Conservation (phyloP, 2,329 filamentous ascomycete genomes). For the Thermothelomyces thermophilus region DNA sequence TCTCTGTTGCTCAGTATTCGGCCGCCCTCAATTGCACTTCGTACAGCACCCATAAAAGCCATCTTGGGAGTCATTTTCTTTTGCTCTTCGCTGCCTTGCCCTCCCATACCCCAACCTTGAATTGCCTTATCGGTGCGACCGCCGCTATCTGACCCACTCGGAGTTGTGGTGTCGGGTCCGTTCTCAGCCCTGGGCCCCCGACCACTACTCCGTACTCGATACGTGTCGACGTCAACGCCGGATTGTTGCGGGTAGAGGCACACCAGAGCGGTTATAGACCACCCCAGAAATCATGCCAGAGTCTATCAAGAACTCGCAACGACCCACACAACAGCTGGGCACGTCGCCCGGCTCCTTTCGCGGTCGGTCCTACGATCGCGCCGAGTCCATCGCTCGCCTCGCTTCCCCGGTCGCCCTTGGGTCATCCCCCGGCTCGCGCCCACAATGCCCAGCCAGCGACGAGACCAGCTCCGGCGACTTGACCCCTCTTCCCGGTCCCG, state of each 20-base stretch:
- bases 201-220: too few relatives aligned
- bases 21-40: too few relatives aligned
- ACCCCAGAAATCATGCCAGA: constrained; percentile 25
- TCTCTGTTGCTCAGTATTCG: too few relatives aligned
- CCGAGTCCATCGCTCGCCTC: constrained; percentile 54
- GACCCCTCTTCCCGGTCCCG: constrained; percentile 60
- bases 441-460: constrained; percentile 29
- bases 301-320: constrained; percentile 25
- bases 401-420: constrained; percentile 47
- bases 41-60: too few relatives aligned
- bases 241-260: background rate
- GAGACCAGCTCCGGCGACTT: constrained; percentile 42
- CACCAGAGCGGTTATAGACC: background rate
- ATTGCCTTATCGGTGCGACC: too few relatives aligned
- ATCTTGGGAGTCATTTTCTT: background rate
- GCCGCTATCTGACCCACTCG: background rate
- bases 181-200: background rate
- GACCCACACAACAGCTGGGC: constrained; percentile 35
- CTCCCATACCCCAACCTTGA: too few relatives aligned
- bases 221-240: background rate
- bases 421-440: constrained; percentile 27
- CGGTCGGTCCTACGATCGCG: constrained; percentile 47
- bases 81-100: background rate
- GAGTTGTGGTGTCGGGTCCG: background rate
- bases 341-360: constrained; percentile 44